Evolutionary conservation across 1,139 yeast genomes (phyloP).

Genomic region (Taiozyma sp.): DNA sequence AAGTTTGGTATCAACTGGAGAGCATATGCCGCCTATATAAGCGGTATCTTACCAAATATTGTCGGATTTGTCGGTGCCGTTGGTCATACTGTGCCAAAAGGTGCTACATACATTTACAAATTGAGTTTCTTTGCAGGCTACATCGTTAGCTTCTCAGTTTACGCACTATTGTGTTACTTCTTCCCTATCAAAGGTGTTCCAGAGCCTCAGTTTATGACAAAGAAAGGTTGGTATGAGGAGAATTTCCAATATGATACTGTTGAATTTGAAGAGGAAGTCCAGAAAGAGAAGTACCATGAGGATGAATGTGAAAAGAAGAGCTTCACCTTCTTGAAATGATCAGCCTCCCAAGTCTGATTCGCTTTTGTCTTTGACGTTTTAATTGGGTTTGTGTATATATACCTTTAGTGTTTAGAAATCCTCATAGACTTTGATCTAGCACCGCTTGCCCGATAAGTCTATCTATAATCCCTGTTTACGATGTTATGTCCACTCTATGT

Average conservation of each 20-base stretch:
- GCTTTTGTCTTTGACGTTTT: not conserved
- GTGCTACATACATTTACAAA: constrained; percentile 68
- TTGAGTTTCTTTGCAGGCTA: constrained; percentile 76
- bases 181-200: constrained; percentile 63
- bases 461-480: not conserved
- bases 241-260: not conserved
- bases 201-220: constrained; percentile 38
- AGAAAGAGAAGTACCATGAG: not conserved
- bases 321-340: not conserved
- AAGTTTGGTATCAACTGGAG: constrained; percentile 75
- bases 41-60: constrained; percentile 77
- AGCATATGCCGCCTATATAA: constrained; percentile 62
- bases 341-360: not conserved
- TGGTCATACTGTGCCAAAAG: constrained; percentile 63
- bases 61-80: constrained; percentile 87
- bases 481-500: too few relatives aligned
- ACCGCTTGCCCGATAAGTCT: not conserved
- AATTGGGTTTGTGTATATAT: not conserved
- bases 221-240: constrained; percentile 62
- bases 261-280: not conserved
- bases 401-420: not conserved
- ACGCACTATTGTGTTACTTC: constrained; percentile 42
- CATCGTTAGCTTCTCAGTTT: constrained; percentile 45
- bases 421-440: not conserved
- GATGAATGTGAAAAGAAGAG: not conserved